Base-by-base conservation (phyloP, 2,329 filamentous ascomycete genomes). In the Clonostachys sp. region DNA sequence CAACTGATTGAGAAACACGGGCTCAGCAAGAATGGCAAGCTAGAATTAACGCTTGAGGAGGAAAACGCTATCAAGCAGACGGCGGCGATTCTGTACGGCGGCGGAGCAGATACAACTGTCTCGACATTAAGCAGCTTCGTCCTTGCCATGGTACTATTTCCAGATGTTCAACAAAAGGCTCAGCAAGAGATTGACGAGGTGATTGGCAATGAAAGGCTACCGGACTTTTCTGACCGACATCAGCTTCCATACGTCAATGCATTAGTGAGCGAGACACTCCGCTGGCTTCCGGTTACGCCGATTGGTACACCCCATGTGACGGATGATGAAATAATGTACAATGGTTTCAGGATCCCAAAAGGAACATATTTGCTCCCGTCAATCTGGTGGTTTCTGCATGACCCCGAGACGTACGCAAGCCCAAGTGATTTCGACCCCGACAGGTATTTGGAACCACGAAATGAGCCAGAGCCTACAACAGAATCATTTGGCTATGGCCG, bases 361-460 rank as follows among this genome's bases (percentile, higher is more conserved):
- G 60, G 55, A 1, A 49, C 61, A 9, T 51, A 53, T 35, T 38
- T 63, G 12, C 49, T 64, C 8, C 49, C 51, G 1, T 46, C 48
- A 1, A 52, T 53, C 12, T 62, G 59, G 57, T 54, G 53, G 42
- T n/a, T 67, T 14, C 76, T 84, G 20, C 86, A 89, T 61, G 86
- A 90, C 56, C 78, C 81, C 3, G 79, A 83, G 35, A 80, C 80
- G 2, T 89, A 90, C 60, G 71, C 78, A 0, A 45, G 64, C 10
- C 66, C 66, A 0, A 50, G 49, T 5, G 13, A 20, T 2, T 71
- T 71, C 18, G 53, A 65, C 24, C 67, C 65, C 1, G 60, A 62
- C 2, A 56, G 67, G 0, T 69, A 56, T 50, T 20, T 48, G 40
- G 14, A 46, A 18, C 40, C 46, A n/a, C 35, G 45, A 14, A 40